phyloP scores from a whole-genome alignment of 495 filamentous ascomycete genomes.

The Schizothecium vesticola region DNA sequence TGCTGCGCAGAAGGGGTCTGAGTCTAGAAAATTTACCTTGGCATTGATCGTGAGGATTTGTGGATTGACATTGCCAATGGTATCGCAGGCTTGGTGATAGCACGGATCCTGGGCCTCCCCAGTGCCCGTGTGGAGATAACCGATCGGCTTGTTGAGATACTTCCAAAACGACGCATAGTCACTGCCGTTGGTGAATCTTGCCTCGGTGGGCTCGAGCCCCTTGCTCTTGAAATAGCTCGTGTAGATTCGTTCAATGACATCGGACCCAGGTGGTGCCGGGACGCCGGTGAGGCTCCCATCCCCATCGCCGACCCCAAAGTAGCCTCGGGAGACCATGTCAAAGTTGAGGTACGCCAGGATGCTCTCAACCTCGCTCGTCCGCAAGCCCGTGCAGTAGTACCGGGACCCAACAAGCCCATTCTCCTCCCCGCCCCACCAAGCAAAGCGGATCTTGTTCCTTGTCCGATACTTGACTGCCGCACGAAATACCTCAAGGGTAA shows the following conservation, averaged over 20 bases:
- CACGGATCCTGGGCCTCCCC: conserved; percentile 38
- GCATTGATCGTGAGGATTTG: conserved; percentile 38
- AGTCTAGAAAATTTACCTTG: conserved; percentile 14
- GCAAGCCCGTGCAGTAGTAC: conserved; percentile 34
- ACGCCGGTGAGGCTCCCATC: conserved; percentile 34
- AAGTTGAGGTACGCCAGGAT: conserved; percentile 44
- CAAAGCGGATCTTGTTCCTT: conserved; percentile 40
- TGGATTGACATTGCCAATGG: conserved; percentile 34
- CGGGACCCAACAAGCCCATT: conserved; percentile 38
- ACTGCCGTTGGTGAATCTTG: conserved; percentile 34
- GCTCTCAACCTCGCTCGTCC: conserved; percentile 29
- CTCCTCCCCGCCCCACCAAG: conserved; percentile 46
- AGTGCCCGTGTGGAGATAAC: conserved; percentile 39
- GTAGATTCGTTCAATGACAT: conserved; percentile 36
- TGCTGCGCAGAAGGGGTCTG: not conserved
- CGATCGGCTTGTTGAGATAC: conserved; percentile 44
- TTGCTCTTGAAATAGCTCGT: conserved; percentile 28
- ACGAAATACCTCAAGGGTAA: conserved; percentile 36
- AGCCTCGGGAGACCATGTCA: conserved; percentile 38
- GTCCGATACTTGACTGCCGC: conserved; percentile 26
- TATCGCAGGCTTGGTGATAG: conserved; percentile 43
- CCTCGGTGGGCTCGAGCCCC: conserved; percentile 30
- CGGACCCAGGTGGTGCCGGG: conserved; percentile 30
- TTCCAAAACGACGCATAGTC: conserved; percentile 43
- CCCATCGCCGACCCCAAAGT: conserved; percentile 38